phyloP scores from a whole-genome alignment of 1,139 yeast genomes.

The Blastobotrys aristatus region DNA sequence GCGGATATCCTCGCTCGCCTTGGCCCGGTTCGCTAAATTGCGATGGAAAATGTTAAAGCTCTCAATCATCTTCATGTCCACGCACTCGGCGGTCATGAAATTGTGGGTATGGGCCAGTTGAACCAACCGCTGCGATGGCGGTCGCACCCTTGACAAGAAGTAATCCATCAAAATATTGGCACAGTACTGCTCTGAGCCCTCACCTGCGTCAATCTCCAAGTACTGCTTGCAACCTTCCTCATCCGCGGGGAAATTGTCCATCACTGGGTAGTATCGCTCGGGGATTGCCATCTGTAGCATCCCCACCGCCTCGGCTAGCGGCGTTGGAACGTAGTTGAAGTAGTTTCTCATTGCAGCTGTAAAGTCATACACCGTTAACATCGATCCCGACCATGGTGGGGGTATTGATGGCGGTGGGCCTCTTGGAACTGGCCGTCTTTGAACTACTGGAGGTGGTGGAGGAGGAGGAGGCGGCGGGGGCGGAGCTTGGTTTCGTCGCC shows the following conservation, averaged over 20 bases:
- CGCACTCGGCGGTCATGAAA: conserved; percentile 11
- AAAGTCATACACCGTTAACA: conserved; percentile 9
- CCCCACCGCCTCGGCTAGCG: conserved; percentile 1
- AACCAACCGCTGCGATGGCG: conserved; percentile 6
- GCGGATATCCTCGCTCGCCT: conserved; percentile 11
- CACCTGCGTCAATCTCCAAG: neutral
- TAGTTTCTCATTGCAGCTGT: conserved; percentile 1
- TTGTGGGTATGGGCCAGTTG: conserved; percentile 11
- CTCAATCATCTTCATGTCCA: neutral
- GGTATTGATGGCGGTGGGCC: conserved; percentile 3
- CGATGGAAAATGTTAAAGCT: conserved; percentile 10
- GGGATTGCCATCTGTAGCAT: conserved; percentile 1
- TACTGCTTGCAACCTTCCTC: neutral
- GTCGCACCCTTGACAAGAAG: neutral
- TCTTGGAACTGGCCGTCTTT: neutral
- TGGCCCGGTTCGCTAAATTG: conserved; percentile 5
- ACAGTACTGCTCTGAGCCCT: neutral
- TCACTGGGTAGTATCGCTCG: neutral
- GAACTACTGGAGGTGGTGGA: neutral
- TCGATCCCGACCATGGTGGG: conserved; percentile 10
- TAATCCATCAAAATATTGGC: conserved; percentile 4
- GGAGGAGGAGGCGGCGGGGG: neutral
- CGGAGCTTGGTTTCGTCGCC: neutral
- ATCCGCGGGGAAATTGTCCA: conserved; percentile 2
- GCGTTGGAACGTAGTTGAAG: neutral